Base-by-base conservation (phyloP, 805 yeast species). In the Yamadazyma philogaea region DNA sequence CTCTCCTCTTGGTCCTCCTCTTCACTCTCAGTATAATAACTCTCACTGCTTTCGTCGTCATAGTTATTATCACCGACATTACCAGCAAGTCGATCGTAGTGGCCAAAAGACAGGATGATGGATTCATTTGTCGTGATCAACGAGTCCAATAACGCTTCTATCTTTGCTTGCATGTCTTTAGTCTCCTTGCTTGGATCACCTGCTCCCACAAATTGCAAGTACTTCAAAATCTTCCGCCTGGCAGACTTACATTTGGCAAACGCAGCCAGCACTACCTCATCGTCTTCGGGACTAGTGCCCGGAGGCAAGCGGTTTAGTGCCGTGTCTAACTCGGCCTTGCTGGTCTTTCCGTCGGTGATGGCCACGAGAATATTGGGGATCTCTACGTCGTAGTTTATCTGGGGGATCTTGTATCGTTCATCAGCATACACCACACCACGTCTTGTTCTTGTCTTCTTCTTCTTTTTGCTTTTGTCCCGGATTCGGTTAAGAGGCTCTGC, bases 71-170 rank as follows among this genome's bases (percentile, higher is more conserved):
- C 70, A 1, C 68, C 70, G 41, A 51, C 78, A 62, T 45, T 68
- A 1, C 74, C 75, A 61, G 66, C 68, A 61, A 61, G 55, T 37
- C 74, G 73, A 45, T 90, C 96, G 59, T 79, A 90, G 40, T 70
- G 64, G 52, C 80, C 78, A 53, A 93, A 73, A 0, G 89, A 83
- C 3, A 68, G 68, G 6, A 93, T 95, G 47, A 93, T 74, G 59
- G 87, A 90, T 54, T 93, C 99, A 59, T 93, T 93, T 34, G 96
- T 95, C 52, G 79, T 83, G 44, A 93, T 79, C 48, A 93, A 72
- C 34, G 87, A 76, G n/a, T 97, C 98, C 48, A 93, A 64, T 47
- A 81, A 84, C 55, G 87, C 96, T 49, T 90, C 97, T 45, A 81
- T 81, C 56, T 69, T 53, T 1, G 59, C 61, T 14, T 53, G 40